Evolutionary conservation across 169 alveolate genomes (phyloP).

Genomic region (Cryptosporidium meleagridis): DNA sequence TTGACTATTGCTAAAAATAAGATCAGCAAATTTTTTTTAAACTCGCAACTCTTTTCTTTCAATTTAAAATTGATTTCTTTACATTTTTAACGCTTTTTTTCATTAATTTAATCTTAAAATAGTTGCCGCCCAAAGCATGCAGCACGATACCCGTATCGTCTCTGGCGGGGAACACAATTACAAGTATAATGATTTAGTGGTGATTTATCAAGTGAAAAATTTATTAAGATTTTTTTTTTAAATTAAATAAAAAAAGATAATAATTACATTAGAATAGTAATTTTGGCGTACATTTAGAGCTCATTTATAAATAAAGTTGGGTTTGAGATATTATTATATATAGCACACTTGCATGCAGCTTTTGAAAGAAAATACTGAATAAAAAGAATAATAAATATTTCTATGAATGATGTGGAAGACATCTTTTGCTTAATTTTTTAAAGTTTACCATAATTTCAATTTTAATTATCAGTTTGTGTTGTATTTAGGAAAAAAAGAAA

Average conservation of each 20-base stretch:
- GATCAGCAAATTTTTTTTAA: background rate
- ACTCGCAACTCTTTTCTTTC: background rate
- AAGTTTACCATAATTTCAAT: background rate
- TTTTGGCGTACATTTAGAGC: background rate
- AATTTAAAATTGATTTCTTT: background rate
- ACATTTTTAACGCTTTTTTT: background rate
- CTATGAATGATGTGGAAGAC: too few species aligned
- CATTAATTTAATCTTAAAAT: background rate
- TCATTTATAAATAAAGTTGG: too few species aligned
- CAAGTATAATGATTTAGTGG: background rate
- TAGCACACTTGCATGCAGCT: too few species aligned
- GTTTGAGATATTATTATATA: too few species aligned
- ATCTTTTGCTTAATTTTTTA: too few species aligned
- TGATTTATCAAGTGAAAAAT: background rate
- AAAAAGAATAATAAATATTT: too few species aligned
- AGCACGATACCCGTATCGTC: conserved; percentile 70
- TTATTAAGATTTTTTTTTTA: background rate
- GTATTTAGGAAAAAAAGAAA: too few species aligned
- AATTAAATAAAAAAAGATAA: too few species aligned
- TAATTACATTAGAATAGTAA: too few species aligned
- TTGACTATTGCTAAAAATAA: background rate
- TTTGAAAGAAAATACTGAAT: too few species aligned
- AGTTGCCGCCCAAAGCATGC: conserved; percentile 55
- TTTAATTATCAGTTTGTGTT: background rate
- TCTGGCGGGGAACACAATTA: conserved; percentile 13